phyloP scores from a whole-genome alignment of 2,329 filamentous ascomycete genomes.

The Beauveria caledonica region DNA sequence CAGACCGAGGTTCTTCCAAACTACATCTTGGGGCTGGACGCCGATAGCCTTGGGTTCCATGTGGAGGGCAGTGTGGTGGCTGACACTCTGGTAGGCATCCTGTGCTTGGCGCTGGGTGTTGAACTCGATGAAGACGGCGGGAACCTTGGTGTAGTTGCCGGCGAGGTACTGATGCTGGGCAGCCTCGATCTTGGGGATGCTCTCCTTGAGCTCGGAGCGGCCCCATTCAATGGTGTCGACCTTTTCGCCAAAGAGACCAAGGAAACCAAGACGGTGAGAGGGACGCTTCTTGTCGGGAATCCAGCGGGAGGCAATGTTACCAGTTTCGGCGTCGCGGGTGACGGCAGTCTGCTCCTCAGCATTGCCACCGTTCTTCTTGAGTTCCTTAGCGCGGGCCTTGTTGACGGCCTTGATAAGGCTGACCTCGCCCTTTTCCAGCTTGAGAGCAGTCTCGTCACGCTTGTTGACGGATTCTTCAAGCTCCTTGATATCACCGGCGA shows the following conservation, averaged over 20 bases:
- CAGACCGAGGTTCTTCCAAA: slow-evolving; percentile 71
- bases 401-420: slow-evolving; percentile 60
- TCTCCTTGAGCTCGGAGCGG: slow-evolving; percentile 47
- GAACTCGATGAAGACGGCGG: slow-evolving; percentile 91
- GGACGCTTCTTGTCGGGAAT: slow-evolving; percentile 60
- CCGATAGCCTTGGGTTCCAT: slow-evolving; percentile 83
- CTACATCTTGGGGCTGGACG: slow-evolving; percentile 68
- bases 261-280: slow-evolving; percentile 54
- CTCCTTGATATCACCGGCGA: slow-evolving; percentile 63
- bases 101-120: slow-evolving; percentile 75
- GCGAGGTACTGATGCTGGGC: slow-evolving; percentile 55
- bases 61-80: slow-evolving; percentile 72
- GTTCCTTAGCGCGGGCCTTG: slow-evolving; percentile 27
- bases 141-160: slow-evolving; percentile 55
- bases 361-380: slow-evolving; percentile 24
- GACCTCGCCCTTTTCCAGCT: slow-evolving; percentile 77
- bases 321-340: slow-evolving; percentile 57
- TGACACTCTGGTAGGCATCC: slow-evolving; percentile 70
- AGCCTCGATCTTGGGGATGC: slow-evolving; percentile 56
- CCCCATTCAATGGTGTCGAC: slow-evolving; percentile 87
- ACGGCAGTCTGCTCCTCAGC: slow-evolving; percentile 28
- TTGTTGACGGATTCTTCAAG: slow-evolving; percentile 72
- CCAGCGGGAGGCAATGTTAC: slow-evolving; percentile 56
- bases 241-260: slow-evolving; percentile 54
- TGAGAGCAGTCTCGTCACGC: slow-evolving; percentile 64